A percentile compares a stretch with the other conserved stretches of the same genome.
These are phyloP conservation scores for Sungouiella thailandica DNA, from an alignment of 805 yeast genomes.

Conservation along the genomic window DNA sequence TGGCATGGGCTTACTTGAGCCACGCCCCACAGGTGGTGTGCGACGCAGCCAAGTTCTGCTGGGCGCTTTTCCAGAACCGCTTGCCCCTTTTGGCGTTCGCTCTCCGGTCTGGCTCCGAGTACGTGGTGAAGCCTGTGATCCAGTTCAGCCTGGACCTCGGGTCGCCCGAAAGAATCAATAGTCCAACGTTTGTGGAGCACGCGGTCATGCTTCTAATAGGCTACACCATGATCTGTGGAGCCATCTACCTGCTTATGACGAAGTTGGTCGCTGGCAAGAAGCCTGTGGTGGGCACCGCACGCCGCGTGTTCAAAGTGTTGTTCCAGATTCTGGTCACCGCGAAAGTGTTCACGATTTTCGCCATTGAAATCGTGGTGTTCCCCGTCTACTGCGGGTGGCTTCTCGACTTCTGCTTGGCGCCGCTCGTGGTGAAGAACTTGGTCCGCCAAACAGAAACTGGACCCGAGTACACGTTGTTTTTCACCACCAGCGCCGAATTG, in stretches of 20 bases:
- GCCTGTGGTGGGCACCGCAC: constrained; percentile 47
- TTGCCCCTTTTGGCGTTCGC: not conserved
- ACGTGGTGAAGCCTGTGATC: constrained; percentile 4
- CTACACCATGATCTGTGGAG: constrained; percentile 23
- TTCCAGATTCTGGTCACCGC: constrained; percentile 56
- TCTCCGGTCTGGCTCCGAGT: not conserved
- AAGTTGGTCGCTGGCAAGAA: constrained; percentile 26
- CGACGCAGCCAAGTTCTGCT: not conserved
- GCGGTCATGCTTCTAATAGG: constrained; percentile 30
- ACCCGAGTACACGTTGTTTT: constrained; percentile 15
- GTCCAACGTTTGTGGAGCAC: constrained; percentile 35
- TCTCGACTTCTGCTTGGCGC: constrained; percentile 63
- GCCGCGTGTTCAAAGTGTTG: constrained; percentile 47
- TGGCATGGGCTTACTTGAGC: not conserved
- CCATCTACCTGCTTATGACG: constrained; percentile 25
- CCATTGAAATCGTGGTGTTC: constrained; percentile 76
- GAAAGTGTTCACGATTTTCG: constrained; percentile 71
- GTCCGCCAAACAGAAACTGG: constrained; percentile 2
- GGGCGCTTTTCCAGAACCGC: not conserved
- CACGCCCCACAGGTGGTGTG: not conserved
- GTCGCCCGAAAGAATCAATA: constrained; percentile 10
- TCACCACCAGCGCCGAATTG: constrained; percentile 17
- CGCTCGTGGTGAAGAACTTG: constrained; percentile 34
- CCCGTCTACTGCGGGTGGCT: constrained; percentile 84
- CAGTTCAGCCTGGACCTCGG: not conserved